phyloP scores from a whole-genome alignment of 1,284 basidiomycete genomes.

The Tausonia pullulans region DNA sequence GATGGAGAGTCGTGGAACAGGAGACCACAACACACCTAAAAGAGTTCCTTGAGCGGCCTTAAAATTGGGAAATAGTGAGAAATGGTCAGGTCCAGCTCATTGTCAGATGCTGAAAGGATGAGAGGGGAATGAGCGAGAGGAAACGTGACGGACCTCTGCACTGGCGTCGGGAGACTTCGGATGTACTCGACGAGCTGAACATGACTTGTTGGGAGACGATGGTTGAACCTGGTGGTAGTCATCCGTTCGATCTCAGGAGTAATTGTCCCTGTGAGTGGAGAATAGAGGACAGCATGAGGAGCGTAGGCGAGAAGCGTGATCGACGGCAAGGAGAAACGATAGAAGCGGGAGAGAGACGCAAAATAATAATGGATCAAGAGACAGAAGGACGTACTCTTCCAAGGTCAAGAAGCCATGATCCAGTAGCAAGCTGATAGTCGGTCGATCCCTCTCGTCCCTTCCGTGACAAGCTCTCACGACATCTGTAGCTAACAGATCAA shows the following conservation, averaged over 20 bases:
- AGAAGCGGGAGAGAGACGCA: too few species aligned
- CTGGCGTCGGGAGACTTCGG: not conserved
- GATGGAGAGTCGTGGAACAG: too few species aligned
- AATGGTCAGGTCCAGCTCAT: too few species aligned
- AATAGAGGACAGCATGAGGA: not conserved
- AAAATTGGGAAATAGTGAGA: too few species aligned
- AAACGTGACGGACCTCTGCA: conserved; percentile 1
- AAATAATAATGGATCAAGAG: too few species aligned
- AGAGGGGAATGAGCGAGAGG: too few species aligned
- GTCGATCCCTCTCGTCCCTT: conserved; percentile 61
- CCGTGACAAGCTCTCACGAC: conserved; percentile 39
- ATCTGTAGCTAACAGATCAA: conserved; percentile 38
- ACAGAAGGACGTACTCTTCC: conserved; percentile 40
- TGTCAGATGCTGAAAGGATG: too few species aligned
- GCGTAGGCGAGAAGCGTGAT: conserved; percentile 14
- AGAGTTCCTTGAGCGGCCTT: too few species aligned
- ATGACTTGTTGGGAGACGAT: conserved; percentile 23
- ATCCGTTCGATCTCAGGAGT: conserved; percentile 14
- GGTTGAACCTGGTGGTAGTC: conserved; percentile 27
- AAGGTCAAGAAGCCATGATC: conserved; percentile 68
- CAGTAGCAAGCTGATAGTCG: conserved; percentile 68
- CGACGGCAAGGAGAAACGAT: conserved; percentile 18
- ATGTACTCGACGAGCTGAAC: conserved; percentile 1
- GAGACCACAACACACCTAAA: too few species aligned
- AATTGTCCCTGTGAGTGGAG: conserved; percentile 4